Conservation (phyloP, 2,329 filamentous ascomycete species). For the Chrysosporium keratinophilum region DNA sequence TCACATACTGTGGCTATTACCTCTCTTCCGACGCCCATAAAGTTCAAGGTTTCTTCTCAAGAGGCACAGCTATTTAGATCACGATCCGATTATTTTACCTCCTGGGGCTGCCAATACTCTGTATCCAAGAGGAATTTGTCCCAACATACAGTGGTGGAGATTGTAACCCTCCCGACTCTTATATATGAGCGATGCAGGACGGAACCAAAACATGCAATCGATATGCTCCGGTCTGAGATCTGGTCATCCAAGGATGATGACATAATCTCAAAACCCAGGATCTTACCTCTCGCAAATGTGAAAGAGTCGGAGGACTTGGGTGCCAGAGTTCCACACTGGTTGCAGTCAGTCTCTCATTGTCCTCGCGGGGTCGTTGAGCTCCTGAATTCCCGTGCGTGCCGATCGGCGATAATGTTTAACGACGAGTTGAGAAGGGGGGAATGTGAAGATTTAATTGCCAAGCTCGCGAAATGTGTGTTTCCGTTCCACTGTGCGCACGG, state of each 20-base stretch:
- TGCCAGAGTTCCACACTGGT: slow-evolving; percentile 38
- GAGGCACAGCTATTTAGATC: slow-evolving; percentile 52
- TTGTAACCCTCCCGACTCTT: slow-evolving; percentile 55
- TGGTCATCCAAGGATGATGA: slow-evolving; percentile 53
- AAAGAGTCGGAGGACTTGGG: background rate
- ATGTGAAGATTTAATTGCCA: slow-evolving; percentile 30
- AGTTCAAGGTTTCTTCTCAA: slow-evolving; percentile 52
- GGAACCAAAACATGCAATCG: slow-evolving; percentile 61
- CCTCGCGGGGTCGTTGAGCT: slow-evolving; percentile 63
- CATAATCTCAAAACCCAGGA: background rate
- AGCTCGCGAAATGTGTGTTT: slow-evolving; percentile 35
- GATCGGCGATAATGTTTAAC: slow-evolving; percentile 44
- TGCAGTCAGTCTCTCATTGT: slow-evolving; percentile 55
- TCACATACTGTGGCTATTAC: slow-evolving; percentile 20
- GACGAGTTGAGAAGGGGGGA: slow-evolving; percentile 32
- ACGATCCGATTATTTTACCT: slow-evolving; percentile 48
- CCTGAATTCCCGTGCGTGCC: slow-evolving; percentile 41
- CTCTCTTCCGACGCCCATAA: slow-evolving; percentile 43
- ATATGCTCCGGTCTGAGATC: slow-evolving; percentile 63
- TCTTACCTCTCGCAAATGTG: background rate
- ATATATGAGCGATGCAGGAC: slow-evolving; percentile 66
- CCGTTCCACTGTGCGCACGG: slow-evolving; percentile 45
- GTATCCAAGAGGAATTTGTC: slow-evolving; percentile 8
- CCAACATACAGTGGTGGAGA: slow-evolving; percentile 29
- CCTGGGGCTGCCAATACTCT: slow-evolving; percentile 69